phyloP scores from a whole-genome alignment of 139 green algal species.

The Volvox reticuliferus region DNA sequence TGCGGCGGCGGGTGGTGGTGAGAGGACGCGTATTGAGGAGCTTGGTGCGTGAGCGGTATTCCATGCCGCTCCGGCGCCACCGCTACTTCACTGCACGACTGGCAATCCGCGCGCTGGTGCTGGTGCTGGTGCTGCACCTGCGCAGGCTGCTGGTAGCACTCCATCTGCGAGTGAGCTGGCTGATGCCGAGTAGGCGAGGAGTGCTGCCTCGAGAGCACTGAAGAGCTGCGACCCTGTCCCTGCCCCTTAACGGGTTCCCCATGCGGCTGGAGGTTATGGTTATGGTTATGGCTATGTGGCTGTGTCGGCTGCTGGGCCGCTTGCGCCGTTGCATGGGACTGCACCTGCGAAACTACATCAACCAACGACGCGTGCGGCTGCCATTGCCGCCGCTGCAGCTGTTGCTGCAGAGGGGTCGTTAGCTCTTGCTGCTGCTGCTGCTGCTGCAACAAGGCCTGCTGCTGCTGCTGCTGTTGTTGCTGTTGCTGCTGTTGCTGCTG shows the following conservation, averaged over 20 bases:
- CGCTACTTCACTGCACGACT: neutral
- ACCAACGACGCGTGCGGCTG: neutral
- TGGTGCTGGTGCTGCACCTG: neutral
- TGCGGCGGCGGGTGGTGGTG: neutral
- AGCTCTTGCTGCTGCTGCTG: neutral
- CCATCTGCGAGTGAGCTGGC: neutral
- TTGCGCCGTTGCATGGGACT: neutral
- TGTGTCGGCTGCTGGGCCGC: neutral
- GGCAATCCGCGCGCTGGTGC: neutral
- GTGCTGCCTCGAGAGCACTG: neutral
- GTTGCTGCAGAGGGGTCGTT: neutral
- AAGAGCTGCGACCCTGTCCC: neutral
- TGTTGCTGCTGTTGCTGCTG: conserved; percentile 20
- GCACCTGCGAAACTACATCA: neutral
- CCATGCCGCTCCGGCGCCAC: neutral
- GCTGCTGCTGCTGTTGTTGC: neutral
- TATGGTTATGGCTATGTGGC: neutral
- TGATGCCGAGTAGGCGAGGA: neutral
- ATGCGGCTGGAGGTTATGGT: neutral
- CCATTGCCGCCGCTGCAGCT: neutral
- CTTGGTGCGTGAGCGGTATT: neutral
- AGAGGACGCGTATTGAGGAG: neutral
- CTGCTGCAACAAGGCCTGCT: neutral
- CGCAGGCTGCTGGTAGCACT: neutral
- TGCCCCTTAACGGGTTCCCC: neutral